phyloP scores from a whole-genome alignment of 2,329 filamentous ascomycete genomes.

The Botrytis cinerea region DNA sequence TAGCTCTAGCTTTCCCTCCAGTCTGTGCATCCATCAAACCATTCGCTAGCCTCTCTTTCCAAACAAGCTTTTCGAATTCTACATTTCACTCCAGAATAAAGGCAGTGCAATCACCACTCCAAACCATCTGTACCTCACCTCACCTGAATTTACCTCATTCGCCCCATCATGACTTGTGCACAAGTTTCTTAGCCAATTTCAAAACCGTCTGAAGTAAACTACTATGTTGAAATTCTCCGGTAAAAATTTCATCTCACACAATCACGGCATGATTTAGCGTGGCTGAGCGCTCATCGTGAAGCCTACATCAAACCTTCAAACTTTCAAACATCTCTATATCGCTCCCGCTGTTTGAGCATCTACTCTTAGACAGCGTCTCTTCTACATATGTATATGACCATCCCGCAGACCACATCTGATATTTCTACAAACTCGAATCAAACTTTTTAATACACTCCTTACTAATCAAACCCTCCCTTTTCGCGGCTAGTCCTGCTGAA shows the following conservation, averaged over 20 bases:
- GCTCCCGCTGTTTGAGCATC: neutral
- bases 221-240: too few relatives aligned
- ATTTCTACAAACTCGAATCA: neutral
- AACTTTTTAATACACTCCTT: constrained; percentile 10
- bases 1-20: neutral
- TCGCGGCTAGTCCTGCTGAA: constrained; percentile 6
- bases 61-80: neutral
- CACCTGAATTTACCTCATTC: neutral
- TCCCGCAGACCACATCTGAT: neutral
- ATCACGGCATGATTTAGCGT: neutral
- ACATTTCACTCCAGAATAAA: neutral
- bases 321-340: neutral
- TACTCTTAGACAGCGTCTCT: neutral
- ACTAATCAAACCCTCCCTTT: neutral
- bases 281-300: neutral
- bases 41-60: neutral
- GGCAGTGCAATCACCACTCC: neutral
- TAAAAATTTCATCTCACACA: neutral
- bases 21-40: neutral
- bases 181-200: neutral
- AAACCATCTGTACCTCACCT: constrained; percentile 5
- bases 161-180: neutral
- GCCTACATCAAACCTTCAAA: constrained; percentile 1
- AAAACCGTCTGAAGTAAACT: neutral
- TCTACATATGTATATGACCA: neutral